Base-by-base conservation (phyloP, 495 filamentous ascomycete species). In the Aspergillus avenaceus region DNA sequence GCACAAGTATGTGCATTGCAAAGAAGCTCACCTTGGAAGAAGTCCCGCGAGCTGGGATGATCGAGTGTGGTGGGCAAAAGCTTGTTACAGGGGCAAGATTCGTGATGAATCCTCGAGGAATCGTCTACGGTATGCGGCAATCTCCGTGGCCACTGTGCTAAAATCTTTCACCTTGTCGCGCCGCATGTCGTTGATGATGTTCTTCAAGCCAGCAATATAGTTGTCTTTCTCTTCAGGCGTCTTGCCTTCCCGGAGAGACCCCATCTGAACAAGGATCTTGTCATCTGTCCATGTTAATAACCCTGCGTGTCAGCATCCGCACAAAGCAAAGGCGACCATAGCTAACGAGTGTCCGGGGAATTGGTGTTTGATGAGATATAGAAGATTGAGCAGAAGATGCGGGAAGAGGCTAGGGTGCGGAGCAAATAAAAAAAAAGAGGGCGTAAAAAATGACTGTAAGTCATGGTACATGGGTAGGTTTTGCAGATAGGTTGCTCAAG, bases 261-360 rank as follows among this genome's bases (percentile, higher is more conserved):
- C 90, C 60, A 97, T 81, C 52, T 95, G 82, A 48, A 90, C 76
- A 41, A 96, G 84, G 41, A 96, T 87, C 60, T 85, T 84, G 64
- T 93, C 87, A 80, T 95, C 91, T 96, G 74, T 53, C 64, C 52
- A 64, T 37, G 67, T 72, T 69, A 79, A 72, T 67, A 66, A 66
- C 61, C 64, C 68, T 72, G 70, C 65, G 65, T 71, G 84, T 90
- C 77, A 87, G 84, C 70, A 73, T 75, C 67, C 62, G 72, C 62
- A 71, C 67, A 63, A 65, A 63, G 70, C 60, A 64, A 59, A 50
- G 47, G 45, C 34, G 52, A 37, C 46, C 8, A 44, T 19, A 52
- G 21, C 7, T 45, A 45, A 25, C 31, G 45, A 26, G 19, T 49
- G 36, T 41, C 43, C 44, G 19, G 40, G 54, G 47, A 29, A 52